Conservation (phyloP, 2,329 filamentous ascomycete species). For the Pseudonectria buxi region DNA sequence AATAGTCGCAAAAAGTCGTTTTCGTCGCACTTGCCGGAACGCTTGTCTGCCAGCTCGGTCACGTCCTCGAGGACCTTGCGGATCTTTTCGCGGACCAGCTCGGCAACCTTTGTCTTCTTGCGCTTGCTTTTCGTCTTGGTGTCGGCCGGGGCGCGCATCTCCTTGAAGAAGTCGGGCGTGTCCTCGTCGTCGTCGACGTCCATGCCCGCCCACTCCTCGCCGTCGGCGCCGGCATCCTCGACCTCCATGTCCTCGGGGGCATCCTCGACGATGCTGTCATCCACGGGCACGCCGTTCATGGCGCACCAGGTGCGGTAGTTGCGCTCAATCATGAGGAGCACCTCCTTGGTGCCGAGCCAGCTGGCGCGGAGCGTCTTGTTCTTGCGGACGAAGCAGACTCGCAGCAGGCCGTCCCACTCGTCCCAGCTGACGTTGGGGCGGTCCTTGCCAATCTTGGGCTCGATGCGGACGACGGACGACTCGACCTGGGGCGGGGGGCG, state of each 20-base stretch:
- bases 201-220: conserved; percentile 42
- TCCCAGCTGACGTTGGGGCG: conserved; percentile 85
- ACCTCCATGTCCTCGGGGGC: conserved; percentile 33
- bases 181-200: conserved; percentile 61
- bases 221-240: conserved; percentile 36
- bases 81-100: conserved; percentile 82
- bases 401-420: conserved; percentile 86
- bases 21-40: conserved; percentile 83
- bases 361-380: conserved; percentile 83
- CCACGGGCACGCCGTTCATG: conserved; percentile 71
- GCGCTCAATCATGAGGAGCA: conserved; percentile 72
- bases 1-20: conserved; percentile 82
- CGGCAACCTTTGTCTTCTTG: conserved; percentile 71
- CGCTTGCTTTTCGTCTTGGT: conserved; percentile 61
- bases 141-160: conserved; percentile 40
- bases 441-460: conserved; percentile 71
- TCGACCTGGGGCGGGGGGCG: conserved; percentile 91
- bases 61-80: conserved; percentile 74
- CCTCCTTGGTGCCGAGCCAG: conserved; percentile 73
- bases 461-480: conserved; percentile 80
- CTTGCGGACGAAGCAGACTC: conserved; percentile 66
- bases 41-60: conserved; percentile 72
- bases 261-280: conserved; percentile 54
- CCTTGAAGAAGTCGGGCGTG: conserved; percentile 77
- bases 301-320: conserved; percentile 92